These are phyloP conservation scores for Hypoxylon rickii DNA, from an alignment of 495 filamentous ascomycete species.

Conservation along the genomic window DNA sequence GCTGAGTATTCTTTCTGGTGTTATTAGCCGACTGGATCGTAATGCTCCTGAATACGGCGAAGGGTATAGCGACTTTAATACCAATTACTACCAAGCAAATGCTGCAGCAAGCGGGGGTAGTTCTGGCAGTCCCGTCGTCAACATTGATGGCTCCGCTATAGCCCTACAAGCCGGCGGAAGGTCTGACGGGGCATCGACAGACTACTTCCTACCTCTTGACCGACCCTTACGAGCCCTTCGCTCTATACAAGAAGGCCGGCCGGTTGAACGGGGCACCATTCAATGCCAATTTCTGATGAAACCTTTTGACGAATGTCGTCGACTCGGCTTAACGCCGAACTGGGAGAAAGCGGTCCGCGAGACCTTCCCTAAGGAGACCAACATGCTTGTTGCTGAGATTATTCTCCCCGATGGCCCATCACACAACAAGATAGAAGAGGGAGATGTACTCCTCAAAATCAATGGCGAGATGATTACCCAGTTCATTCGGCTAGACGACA, in stretches of 20 bases:
- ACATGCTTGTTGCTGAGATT: constrained; percentile 95
- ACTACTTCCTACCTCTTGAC: constrained; percentile 96
- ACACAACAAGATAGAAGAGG: constrained; percentile 83
- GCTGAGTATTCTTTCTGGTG: constrained; percentile 94
- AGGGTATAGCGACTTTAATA: constrained; percentile 99
- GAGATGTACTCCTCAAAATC: constrained; percentile 93
- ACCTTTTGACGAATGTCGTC: constrained; percentile 95
- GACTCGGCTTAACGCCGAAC: constrained; percentile 80
- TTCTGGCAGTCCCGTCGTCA: constrained; percentile 96
- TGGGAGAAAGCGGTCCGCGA: constrained; percentile 85
- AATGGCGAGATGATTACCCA: constrained; percentile 94
- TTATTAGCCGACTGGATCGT: constrained; percentile 92
- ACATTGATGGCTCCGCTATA: constrained; percentile 89
- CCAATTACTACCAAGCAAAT: constrained; percentile 98
- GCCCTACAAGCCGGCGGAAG: constrained; percentile 94
- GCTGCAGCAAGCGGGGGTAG: constrained; percentile 95
- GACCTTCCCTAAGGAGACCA: constrained; percentile 87
- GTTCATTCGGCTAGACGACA: constrained; percentile 91
- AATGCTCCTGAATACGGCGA: constrained; percentile 99
- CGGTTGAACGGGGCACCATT: constrained; percentile 88
- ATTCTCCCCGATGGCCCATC: constrained; percentile 90
- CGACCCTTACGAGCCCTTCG: constrained; percentile 82
- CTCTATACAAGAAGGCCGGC: constrained; percentile 76
- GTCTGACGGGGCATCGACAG: constrained; percentile 91
- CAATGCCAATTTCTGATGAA: constrained; percentile 97